These are phyloP conservation scores for Alternaria hordeiaustralica DNA, from an alignment of 2,329 filamentous ascomycete genomes.

Conservation along the genomic window DNA sequence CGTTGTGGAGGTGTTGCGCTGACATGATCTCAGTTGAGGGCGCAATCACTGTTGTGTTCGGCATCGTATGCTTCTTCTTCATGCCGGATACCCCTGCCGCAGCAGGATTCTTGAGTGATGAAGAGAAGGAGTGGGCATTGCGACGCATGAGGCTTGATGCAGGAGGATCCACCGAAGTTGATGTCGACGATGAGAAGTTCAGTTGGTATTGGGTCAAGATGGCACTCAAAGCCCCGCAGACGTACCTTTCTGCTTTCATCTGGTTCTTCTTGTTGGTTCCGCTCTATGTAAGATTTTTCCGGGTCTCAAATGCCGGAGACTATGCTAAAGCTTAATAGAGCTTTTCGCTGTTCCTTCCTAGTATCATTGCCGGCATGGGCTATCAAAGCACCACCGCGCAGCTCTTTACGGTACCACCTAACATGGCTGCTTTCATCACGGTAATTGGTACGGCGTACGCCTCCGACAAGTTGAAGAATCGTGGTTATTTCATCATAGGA, in stretches of 20 bases:
- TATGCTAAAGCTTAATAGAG: conserved; percentile 18
- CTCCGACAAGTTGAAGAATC: conserved; percentile 52
- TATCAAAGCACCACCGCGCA: conserved; percentile 50
- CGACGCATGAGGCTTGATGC: conserved; percentile 39
- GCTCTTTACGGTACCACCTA: conserved; percentile 48
- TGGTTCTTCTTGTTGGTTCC: conserved; percentile 52
- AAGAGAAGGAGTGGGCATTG: conserved; percentile 35
- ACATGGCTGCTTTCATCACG: conserved; percentile 52
- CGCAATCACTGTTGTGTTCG: conserved; percentile 41
- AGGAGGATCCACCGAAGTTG: conserved; percentile 27
- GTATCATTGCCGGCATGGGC: conserved; percentile 48
- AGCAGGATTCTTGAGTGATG: conserved; percentile 42
- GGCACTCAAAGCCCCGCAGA: conserved; percentile 41
- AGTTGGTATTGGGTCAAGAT: conserved; percentile 52
- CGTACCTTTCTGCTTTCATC: conserved; percentile 48
- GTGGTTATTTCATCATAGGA: conserved; percentile 59
- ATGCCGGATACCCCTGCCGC: conserved; percentile 56
- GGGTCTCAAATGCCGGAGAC: no score
- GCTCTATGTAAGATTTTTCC: conserved; percentile 43
- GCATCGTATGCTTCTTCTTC: conserved; percentile 57
- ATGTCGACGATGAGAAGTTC: conserved; percentile 49
- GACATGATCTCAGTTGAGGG: conserved; percentile 40
- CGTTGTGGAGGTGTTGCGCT: conserved; percentile 13
- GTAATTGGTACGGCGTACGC: conserved; percentile 50
- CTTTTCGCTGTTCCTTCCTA: conserved; percentile 50